Percentiles rank a stretch among this genome's conserved stretches.
These are phyloP conservation scores for Backusella circina DNA, from an alignment of 192 early-diverging fungal genomes.

Conservation along the genomic window DNA sequence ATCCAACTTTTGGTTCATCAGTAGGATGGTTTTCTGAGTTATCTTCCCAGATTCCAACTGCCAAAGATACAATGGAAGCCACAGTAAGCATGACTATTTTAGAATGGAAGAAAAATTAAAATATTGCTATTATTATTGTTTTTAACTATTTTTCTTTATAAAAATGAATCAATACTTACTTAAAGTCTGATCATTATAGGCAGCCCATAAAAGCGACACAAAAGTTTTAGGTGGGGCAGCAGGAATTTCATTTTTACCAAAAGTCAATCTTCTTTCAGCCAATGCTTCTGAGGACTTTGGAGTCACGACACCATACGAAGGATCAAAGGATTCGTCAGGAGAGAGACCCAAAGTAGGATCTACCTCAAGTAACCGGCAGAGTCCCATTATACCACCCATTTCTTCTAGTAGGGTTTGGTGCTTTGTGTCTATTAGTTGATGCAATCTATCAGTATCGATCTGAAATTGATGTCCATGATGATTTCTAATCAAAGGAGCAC, in stretches of 20 bases:
- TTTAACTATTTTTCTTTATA: not conserved
- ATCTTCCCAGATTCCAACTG: slow-evolving; percentile 88
- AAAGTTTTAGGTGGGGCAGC: slow-evolving; percentile 51
- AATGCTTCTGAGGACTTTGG: slow-evolving; percentile 5
- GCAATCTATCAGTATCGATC: not conserved
- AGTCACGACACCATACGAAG: slow-evolving; percentile 13
- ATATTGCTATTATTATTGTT: not conserved
- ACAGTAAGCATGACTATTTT: not conserved
- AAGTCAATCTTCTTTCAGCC: slow-evolving; percentile 38
- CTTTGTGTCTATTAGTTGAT: not conserved
- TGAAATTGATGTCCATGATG: slow-evolving; percentile 3
- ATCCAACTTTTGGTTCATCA: slow-evolving; percentile 74
- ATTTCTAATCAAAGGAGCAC: not conserved
- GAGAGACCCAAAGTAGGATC: slow-evolving; percentile 59
- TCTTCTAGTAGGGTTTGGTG: not conserved
- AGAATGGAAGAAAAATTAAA: not conserved
- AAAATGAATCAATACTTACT: slow-evolving; percentile 30
- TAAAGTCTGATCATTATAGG: slow-evolving; percentile 72
- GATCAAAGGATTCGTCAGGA: slow-evolving; percentile 38
- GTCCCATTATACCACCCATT: slow-evolving; percentile 50
- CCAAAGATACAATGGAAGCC: slow-evolving; percentile 81
- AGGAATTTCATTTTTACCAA: slow-evolving; percentile 56
- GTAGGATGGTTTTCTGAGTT: slow-evolving; percentile 55
- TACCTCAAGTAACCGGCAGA: slow-evolving; percentile 58
- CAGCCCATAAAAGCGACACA: slow-evolving; percentile 47